Conservation (phyloP, 495 filamentous ascomycete genomes). For the Annulohypoxylon stygium region DNA sequence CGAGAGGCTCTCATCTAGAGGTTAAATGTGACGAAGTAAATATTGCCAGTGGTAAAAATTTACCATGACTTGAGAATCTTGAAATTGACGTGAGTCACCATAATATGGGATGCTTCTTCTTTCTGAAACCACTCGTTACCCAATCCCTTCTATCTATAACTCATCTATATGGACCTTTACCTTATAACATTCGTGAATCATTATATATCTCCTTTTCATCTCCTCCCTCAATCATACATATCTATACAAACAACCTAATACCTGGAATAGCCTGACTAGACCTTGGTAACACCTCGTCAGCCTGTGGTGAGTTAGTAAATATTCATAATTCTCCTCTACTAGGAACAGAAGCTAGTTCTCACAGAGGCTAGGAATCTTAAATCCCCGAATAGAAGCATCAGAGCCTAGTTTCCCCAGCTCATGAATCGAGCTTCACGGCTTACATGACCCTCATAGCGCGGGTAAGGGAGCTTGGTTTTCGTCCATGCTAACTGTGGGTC, state of each 20-base stretch:
- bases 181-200: background rate
- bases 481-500: too few relatives aligned
- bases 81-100: background rate
- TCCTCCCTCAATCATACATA: background rate
- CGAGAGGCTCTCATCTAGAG: too few relatives aligned
- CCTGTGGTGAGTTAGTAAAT: background rate
- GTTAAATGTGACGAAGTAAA: background rate
- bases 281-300: background rate
- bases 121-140: background rate
- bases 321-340: background rate
- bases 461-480: too few relatives aligned
- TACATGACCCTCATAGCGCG: too few relatives aligned
- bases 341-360: background rate
- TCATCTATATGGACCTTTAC: background rate
- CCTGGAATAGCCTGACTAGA: background rate
- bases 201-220: background rate
- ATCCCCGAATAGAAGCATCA: background rate
- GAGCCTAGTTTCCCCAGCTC: background rate
- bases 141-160: background rate
- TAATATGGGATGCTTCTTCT: background rate
- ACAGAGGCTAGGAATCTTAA: background rate
- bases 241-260: background rate
- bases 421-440: too few relatives aligned
- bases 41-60: background rate
- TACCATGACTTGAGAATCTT: background rate